Base-by-base conservation (phyloP, 2,329 filamentous ascomycete species). In the Aspergillus sp. region DNA sequence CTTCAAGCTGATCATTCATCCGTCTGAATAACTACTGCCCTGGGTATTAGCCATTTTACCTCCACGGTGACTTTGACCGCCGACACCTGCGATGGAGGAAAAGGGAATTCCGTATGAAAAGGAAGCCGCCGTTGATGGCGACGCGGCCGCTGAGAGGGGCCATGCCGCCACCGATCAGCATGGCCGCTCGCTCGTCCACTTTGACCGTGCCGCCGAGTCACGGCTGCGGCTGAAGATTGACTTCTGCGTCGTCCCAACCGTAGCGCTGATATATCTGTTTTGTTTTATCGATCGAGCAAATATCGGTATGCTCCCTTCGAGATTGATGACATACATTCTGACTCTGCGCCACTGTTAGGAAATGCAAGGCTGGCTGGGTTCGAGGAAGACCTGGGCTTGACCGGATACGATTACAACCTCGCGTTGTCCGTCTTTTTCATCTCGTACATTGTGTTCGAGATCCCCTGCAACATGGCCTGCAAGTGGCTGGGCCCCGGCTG, bases 201-300 rank as follows among this genome's bases (percentile, higher is more conserved):
- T 78, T 42, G 75, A 80, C 42, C 58, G 64, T 3, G 64, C 57
- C 16, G 74, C 71, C 2, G 80, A 82, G 49, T 53, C 66, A 5
- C 68, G 63, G 32, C 62, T 83, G 15, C 64, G 76, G 5, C 57
- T 60, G 47, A 83, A 83, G 53, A 75, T 83, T 29, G 80, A 84
- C 45, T 44, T 80, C 4, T 71, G 65, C 44, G 71, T 82, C 27
- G 64, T 83, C 0, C 80, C 80, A 0, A 80, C 75, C 0, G 77
- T 82, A 0, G 61, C 78, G 0, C 36, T 82, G 0, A 60, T 84
- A 3, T 84, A 83, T 45, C 66, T 83, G 0, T 82, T 83, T 47
- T 82, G 78, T 58, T 83, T 82, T 56, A 82, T 83, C 41, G 80
- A 83, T 45, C 69, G 80, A n/a, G 76, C 79, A 15, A 84, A 83